Base-by-base conservation (phyloP, 2,329 filamentous ascomycete species). In the Tolypocladium guangdongense region DNA sequence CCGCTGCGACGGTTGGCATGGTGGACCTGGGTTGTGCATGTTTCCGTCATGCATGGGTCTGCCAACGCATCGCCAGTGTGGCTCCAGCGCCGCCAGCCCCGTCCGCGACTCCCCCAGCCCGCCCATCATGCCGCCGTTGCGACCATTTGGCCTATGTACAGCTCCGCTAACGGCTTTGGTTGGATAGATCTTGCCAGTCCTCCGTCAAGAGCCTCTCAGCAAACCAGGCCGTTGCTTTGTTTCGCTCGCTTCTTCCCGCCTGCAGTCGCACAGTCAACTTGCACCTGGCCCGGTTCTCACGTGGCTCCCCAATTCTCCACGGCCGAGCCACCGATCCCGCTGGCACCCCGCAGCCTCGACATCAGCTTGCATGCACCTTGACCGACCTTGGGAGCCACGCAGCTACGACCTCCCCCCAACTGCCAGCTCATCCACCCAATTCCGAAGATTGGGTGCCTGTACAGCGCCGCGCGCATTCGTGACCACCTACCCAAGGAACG, bases 351-450 rank as follows among this genome's bases (percentile, higher is more conserved):
- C 54, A 50, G 38, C 47, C 35, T 52, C 71, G 63, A 74, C 74
- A 75, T 76, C 75, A 74, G 74, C 75, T 72, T 78, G 78, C 80
- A 82, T 79, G 77, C 78, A 76, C 74, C 72, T 75, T 74, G 72
- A 73, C 73, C 73, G 69, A 72, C 73, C 72, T 72, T 74, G 73
- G 74, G 71, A 74, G 71, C 71, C 71, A 72, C 73, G 71, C 71
- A 74, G 71, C 70, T 73, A 55, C 56, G 54, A 72, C 70, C n/a
- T 54, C 50, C 48, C 59, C 70, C 76, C 65, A 64, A 70, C 63
- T 82, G 80, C 79, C 80, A 83, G 75, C 80, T 75, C 80, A 82
- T 78, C 73, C 70, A 73, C 78, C 71, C 76, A 78, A 76, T 74
- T 72, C 75, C 73, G 78, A 77, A 76, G 73, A 77, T 77, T 77